Base-by-base conservation (phyloP, 306 rosid genomes). In the Glycine latifolia region DNA sequence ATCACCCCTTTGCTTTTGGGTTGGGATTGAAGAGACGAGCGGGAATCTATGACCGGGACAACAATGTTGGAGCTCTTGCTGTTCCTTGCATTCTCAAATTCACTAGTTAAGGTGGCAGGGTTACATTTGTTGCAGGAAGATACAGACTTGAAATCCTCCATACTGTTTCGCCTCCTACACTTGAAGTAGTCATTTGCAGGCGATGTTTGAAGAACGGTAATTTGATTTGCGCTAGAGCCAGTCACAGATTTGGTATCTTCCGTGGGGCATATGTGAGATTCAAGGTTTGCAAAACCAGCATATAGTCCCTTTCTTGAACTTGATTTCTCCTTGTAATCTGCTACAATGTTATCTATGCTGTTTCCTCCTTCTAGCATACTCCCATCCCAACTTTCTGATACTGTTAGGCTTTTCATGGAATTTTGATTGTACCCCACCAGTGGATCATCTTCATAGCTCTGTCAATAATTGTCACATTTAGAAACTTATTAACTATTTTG, bases 381-480 rank as follows among this genome's bases (percentile, higher is more conserved):
- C 31, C 88, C 97, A 81, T 93, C 91, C 98, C 98, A 93, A 80
- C 87, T 87, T 83, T 89, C 98, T 20, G 97, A 89, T 80, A 90
- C 35, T 68, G 91, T 77, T 80, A 83, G 85, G 80, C 88, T 84
- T 85, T 79, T 93, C 79, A 78, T 61, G 2, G 87, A 67, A 79
- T 77, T 89, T 68, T 91, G 94, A 35, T 60, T 90, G 81, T 87
- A 93, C 52, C 87, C 95, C 39, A 89, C 70, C 39, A 81, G 1
- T 31, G 93, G 84, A 48, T 95, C 97, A 52, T 93, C 98, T 85
- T 87, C 99, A 62, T 93, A 95, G 80, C 98, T 93, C 98, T 93
- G 96, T 11, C 81, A 83, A 79, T 71, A 53, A 16, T 65, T 78
- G 65, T 78, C 82, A 79, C 69, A 62, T 65, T 83, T 8, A 83